Evolutionary conservation across 805 yeast genomes (phyloP).

Genomic region (Zygotorulaspora sp.): DNA sequence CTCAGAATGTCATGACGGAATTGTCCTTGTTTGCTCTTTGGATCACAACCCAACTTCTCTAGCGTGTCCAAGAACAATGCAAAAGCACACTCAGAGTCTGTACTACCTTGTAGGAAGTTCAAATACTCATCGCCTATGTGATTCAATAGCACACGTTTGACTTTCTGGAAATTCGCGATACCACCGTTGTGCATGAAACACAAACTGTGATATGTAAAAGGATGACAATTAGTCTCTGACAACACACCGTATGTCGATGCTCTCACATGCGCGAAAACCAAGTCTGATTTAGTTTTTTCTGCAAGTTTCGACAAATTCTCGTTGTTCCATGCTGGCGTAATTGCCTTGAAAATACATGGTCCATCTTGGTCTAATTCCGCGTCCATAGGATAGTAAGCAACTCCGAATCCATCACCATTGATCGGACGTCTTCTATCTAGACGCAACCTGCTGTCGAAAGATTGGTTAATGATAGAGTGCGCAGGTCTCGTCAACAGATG

Average conservation of each 20-base stretch:
- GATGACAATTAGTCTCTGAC: constrained; percentile 95
- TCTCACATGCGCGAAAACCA: constrained; percentile 92
- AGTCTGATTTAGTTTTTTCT: constrained; percentile 74
- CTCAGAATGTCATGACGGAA: constrained; percentile 57
- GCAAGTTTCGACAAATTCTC: constrained; percentile 81
- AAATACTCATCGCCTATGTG: constrained; percentile 80
- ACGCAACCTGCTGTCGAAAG: constrained; percentile 84
- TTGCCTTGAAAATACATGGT: constrained; percentile 92
- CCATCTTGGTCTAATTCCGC: constrained; percentile 52
- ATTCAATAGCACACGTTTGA: constrained; percentile 67
- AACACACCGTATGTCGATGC: constrained; percentile 94
- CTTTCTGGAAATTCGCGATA: constrained; percentile 62
- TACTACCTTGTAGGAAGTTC: constrained; percentile 80
- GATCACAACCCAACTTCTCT: constrained; percentile 70
- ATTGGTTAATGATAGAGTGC: constrained; percentile 94
- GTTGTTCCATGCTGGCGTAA: constrained; percentile 98
- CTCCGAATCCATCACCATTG: constrained; percentile 98
- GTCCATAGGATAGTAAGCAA: constrained; percentile 79
- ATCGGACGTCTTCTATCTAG: constrained; percentile 87
- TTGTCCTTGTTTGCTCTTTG: constrained; percentile 42
- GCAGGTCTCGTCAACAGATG: constrained; percentile 91
- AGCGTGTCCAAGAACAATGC: constrained; percentile 80
- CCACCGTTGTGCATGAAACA: constrained; percentile 99
- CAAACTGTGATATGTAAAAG: constrained; percentile 78
- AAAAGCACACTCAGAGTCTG: constrained; percentile 94